These are phyloP conservation scores for Stipa capillata DNA, from an alignment of 176 grass and related monocot species.

Conservation along the genomic window DNA sequence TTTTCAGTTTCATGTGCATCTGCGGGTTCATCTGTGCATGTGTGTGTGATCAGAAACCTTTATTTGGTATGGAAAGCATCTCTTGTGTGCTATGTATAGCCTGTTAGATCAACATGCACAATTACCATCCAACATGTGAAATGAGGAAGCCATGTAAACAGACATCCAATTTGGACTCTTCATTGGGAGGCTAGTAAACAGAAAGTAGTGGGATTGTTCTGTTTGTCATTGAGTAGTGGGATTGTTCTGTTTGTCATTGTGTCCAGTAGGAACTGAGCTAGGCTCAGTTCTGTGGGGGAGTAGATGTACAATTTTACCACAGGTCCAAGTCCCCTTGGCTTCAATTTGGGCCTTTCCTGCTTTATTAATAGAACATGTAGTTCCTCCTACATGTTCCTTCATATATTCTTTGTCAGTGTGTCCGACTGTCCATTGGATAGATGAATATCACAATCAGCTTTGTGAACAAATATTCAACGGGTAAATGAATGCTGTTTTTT, in stretches of 20 bases:
- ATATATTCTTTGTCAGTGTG: background rate
- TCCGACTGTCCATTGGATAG: background rate
- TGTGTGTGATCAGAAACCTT: background rate
- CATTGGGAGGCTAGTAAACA: background rate
- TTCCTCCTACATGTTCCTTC: too few relatives aligned
- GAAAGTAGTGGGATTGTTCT: background rate
- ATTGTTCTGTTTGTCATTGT: too few relatives aligned
- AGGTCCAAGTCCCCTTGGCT: too few relatives aligned
- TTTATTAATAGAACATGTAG: too few relatives aligned
- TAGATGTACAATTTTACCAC: too few relatives aligned
- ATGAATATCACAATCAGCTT: background rate
- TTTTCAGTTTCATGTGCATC: background rate
- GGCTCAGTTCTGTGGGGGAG: too few relatives aligned
- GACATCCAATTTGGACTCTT: background rate
- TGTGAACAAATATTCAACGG: background rate
- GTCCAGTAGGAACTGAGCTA: too few relatives aligned
- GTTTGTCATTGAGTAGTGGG: too few relatives aligned
- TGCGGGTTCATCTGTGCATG: background rate
- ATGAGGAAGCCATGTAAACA: background rate
- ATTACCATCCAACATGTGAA: background rate
- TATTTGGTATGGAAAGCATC: background rate
- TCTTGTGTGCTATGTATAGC: background rate
- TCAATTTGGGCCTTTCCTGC: too few relatives aligned
- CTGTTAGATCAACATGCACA: slow-evolving; percentile 3
- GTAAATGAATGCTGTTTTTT: slow-evolving; percentile 14